phyloP scores from a whole-genome alignment of 495 filamentous ascomycete species.

The Penicillium macrosclerotiorum region DNA sequence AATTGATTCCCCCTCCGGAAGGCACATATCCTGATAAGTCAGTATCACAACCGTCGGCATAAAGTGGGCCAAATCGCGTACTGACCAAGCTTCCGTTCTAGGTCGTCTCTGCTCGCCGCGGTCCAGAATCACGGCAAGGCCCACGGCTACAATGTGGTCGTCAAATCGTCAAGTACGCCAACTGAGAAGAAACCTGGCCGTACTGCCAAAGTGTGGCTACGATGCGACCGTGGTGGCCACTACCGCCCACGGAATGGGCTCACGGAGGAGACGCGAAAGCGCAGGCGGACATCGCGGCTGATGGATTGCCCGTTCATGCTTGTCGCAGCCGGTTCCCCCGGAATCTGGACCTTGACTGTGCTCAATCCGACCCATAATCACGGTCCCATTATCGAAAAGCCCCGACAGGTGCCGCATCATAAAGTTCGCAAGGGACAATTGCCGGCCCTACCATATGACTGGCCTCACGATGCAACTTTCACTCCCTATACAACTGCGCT shows the following conservation, averaged over 20 bases:
- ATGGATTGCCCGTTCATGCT: constrained; percentile 52
- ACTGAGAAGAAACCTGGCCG: constrained; percentile 49
- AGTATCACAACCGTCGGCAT: constrained; percentile 9
- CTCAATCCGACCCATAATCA: constrained; percentile 47
- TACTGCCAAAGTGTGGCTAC: constrained; percentile 47
- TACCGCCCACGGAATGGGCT: constrained; percentile 50
- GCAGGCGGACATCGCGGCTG: constrained; percentile 43
- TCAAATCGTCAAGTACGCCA: constrained; percentile 48
- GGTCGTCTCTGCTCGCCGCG: constrained; percentile 38
- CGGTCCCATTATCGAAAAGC: constrained; percentile 42
- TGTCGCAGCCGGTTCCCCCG: constrained; percentile 43
- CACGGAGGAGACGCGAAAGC: constrained; percentile 49
- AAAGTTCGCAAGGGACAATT: constrained; percentile 49
- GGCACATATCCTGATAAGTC: constrained; percentile 48
- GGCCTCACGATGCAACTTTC: constrained; percentile 61
- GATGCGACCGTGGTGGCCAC: constrained; percentile 51
- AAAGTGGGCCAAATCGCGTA: neutral
- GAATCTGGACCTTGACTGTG: constrained; percentile 46
- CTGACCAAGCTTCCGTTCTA: constrained; percentile 13
- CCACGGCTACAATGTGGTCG: constrained; percentile 48
- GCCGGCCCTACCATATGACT: constrained; percentile 54
- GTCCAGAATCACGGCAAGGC: constrained; percentile 45
- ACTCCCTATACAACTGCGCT: constrained; percentile 60
- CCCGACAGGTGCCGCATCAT: constrained; percentile 40
- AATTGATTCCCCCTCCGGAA: constrained; percentile 43